Evolutionary conservation across 2,329 filamentous ascomycete genomes (phyloP), one percentile per base, ranked within the genome.

Genomic region (Aspergillus phoenicis): DNA sequence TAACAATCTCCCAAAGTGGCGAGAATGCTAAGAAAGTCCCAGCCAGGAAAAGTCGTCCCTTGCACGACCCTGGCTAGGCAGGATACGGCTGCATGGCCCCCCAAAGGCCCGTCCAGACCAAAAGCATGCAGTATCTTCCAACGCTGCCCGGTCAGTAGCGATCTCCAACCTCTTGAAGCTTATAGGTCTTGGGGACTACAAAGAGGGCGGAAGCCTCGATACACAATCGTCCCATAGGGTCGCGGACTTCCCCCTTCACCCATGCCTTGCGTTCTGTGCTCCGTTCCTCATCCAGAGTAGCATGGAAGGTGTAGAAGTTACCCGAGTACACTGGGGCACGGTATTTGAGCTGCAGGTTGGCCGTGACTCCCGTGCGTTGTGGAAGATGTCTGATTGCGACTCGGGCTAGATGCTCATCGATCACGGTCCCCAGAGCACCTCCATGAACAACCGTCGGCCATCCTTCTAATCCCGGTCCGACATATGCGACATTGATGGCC

Each of bases 401-500:
- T 47, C 88, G 81, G n/a, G 87, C 86, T 63, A 91, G 80, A 55
- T 83, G 84, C 78, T 93, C 90, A 72, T 91, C 85, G 39, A 93
- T 76, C 3, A 91, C 74, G 0, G 87, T 91, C 7, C 87, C 88
- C 52, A 90, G 81, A 6, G 83, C 81, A 13, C 90, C 90, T 58
- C 90, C 90, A 77, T 94, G 90, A 55, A 87, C 86, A 43, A 90
- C 81, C 11, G 84, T 83, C 1, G 90, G 90, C 88, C 89, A 93
- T 4, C 91, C 90, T 52, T 83, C 80, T 20, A 89, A 71, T 1
- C 81, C 84, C n/a, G 80, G 74, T 6, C 90, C 91, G 57, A 93
- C 82, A 80, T 83, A 90, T 4, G 93, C 79, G n/a, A 93, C 81
- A 53, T 82, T 84, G 10, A 88, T 77, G 36, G 87, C 73, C 67